Conservation (phyloP, 495 filamentous ascomycete genomes). For the Podospora anserina region DNA sequence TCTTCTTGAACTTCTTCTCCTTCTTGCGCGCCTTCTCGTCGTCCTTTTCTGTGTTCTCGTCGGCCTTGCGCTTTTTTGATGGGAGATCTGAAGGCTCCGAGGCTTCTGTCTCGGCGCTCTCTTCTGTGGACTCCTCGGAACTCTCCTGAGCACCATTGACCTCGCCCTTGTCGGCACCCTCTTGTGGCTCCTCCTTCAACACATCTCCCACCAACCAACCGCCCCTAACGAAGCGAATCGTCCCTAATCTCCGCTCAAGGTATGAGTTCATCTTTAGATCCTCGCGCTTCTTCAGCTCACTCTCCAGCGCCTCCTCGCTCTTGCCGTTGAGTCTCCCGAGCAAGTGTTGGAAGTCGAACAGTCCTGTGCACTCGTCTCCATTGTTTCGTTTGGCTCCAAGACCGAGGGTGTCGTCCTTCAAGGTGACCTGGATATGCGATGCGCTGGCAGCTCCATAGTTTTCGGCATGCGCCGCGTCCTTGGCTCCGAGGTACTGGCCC, state of each 20-base stretch:
- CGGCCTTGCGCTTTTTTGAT: conserved; percentile 28
- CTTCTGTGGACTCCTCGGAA: neutral
- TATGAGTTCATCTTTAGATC: conserved; percentile 65
- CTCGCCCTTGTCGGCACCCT: conserved; percentile 3
- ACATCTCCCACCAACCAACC: conserved; percentile 70
- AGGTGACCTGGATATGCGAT: conserved; percentile 69
- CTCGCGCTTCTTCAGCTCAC: conserved; percentile 59
- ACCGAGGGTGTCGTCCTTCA: conserved; percentile 88
- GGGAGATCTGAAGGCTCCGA: neutral
- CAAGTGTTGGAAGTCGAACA: conserved; percentile 78
- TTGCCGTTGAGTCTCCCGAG: conserved; percentile 89
- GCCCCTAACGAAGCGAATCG: conserved; percentile 75
- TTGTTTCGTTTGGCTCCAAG: conserved; percentile 72
- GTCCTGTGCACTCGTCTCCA: conserved; percentile 71
- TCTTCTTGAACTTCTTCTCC: conserved; percentile 46
- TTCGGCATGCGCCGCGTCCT: conserved; percentile 66
- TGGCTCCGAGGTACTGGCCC: conserved; percentile 72
- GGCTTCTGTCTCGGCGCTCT: neutral
- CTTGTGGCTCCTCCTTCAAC: conserved; percentile 21
- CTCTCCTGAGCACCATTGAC: conserved; percentile 1
- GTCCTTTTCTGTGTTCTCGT: conserved; percentile 24
- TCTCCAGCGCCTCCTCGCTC: conserved; percentile 60
- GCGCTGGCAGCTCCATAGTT: conserved; percentile 72
- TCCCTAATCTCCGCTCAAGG: conserved; percentile 64
- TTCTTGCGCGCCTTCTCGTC: conserved; percentile 33